These are phyloP conservation scores for Chenopodium suecicum DNA, from an alignment of 148 eudicot genomes.

Conservation along the genomic window DNA sequence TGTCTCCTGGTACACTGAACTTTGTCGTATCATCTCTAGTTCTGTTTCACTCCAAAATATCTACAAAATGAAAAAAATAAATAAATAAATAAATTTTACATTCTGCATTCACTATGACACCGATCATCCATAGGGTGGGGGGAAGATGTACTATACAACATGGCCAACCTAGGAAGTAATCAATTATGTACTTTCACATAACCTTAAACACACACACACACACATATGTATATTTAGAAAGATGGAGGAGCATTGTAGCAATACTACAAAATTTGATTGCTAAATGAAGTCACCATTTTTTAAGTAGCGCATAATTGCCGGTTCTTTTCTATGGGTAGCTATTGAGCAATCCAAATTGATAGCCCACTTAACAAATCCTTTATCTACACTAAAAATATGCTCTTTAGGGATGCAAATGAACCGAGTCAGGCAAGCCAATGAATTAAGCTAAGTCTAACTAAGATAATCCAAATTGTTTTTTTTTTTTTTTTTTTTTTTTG, in stretches of 20 bases:
- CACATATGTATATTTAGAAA: background rate
- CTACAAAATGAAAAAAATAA: slow-evolving; percentile 35
- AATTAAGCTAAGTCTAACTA: background rate
- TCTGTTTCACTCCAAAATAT: slow-evolving; percentile 70
- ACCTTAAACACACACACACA: background rate
- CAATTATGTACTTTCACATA: too few relatives aligned
- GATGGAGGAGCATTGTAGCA: background rate
- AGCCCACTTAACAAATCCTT: background rate
- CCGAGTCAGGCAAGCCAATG: background rate
- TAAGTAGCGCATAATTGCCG: background rate
- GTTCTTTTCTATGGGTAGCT: background rate
- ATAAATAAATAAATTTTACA: background rate
- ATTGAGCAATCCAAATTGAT: background rate
- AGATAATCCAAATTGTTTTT: background rate
- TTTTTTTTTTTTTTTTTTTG: too few relatives aligned
- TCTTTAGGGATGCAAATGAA: background rate
- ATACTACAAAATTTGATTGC: background rate
- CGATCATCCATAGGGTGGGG: background rate
- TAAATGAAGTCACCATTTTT: background rate
- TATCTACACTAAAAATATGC: background rate
- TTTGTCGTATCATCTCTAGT: slow-evolving; percentile 61
- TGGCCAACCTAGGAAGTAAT: background rate
- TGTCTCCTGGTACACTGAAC: slow-evolving; percentile 58
- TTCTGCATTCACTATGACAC: background rate
- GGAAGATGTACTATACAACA: background rate